Base-by-base conservation (phyloP, 2,329 filamentous ascomycete genomes). In the Venturia carpophila region DNA sequence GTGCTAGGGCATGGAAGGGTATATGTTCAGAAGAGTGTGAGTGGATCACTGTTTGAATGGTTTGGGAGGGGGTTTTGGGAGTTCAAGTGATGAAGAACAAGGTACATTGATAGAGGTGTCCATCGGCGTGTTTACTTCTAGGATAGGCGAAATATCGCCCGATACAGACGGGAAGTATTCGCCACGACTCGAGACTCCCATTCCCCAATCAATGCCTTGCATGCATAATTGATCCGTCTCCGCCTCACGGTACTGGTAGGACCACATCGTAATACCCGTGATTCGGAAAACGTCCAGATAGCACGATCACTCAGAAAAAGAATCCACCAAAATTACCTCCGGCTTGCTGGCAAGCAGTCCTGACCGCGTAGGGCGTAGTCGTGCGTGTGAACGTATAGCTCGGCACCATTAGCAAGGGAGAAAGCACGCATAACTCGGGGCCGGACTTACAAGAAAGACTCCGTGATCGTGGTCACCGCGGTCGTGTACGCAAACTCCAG, bases 241-340 rank as follows among this genome's bases (percentile, higher is more conserved):
- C 9, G 10, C 6, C 19, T 9, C 6, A 10, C 11, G 7, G 45
- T 47, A n/a, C n/a, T 10, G 3, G 9, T 24, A 24, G n/a, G 17
- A 47, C 7, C 2, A 19, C 9, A 9, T 47, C 45, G n/a, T 21
- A 24, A n/a, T 47, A 9, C 21, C 21, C 45, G 6, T 47, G n/a
- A 47, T 24, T 21, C 7, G 45, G n/a, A 47, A 42, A 42, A 45
- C 7, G n/a, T 45, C n/a, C 6, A 47, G 7, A 1, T 7, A 47
- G 45, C 45, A 11, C 21, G 10, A 3, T 10, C 45, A 21, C 9
- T 47, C n/a, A 47, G 1, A 27, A 5, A 3, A 11, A 27, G n/a
- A 17, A 61, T 11, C 60, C 60, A 39, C 27, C 17, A 17, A 61
- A 61, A 17, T 61, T 9, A 5, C 60, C 60, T 27, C 60, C 60